Percentiles rank a stretch among this genome's conserved stretches.
These are phyloP conservation scores for Phaffia rhodozyma DNA, from an alignment of 1,284 basidiomycete species.

Conservation along the genomic window DNA sequence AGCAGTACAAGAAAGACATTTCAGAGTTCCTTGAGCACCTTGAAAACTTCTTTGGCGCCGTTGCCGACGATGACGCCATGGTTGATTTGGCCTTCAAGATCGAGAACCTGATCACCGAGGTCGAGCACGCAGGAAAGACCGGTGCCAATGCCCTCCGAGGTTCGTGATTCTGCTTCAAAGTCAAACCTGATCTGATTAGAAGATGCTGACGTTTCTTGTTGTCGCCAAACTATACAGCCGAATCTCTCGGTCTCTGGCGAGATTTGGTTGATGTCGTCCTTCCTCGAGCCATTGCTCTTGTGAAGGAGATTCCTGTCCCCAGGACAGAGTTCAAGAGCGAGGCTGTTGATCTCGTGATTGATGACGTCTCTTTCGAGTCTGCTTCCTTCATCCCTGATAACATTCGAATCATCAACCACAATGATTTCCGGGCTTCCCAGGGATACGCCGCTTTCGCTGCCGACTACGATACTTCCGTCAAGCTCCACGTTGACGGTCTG, in stretches of 20 bases:
- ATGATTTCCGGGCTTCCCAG: conserved; percentile 38
- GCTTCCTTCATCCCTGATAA: conserved; percentile 39
- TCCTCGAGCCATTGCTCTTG: conserved; percentile 35
- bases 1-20: conserved; percentile 32
- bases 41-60: conserved; percentile 32
- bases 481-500: conserved; percentile 35
- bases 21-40: conserved; percentile 31
- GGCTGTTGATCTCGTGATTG: conserved; percentile 36
- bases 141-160: conserved; percentile 28
- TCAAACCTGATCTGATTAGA: background rate
- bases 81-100: conserved; percentile 33
- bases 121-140: conserved; percentile 29
- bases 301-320: conserved; percentile 39
- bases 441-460: conserved; percentile 36
- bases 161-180: background rate
- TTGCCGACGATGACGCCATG: conserved; percentile 30
- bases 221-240: conserved; percentile 13
- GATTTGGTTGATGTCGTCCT: conserved; percentile 38
- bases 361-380: conserved; percentile 31
- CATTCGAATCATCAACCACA: conserved; percentile 36
- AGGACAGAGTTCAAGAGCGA: conserved; percentile 38
- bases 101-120: conserved; percentile 33
- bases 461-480: conserved; percentile 34
- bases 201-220: background rate
- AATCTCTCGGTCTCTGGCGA: conserved; percentile 32